These are phyloP conservation scores for Saccharum spontaneum DNA, from an alignment of 176 grass and related monocot genomes.

Conservation along the genomic window DNA sequence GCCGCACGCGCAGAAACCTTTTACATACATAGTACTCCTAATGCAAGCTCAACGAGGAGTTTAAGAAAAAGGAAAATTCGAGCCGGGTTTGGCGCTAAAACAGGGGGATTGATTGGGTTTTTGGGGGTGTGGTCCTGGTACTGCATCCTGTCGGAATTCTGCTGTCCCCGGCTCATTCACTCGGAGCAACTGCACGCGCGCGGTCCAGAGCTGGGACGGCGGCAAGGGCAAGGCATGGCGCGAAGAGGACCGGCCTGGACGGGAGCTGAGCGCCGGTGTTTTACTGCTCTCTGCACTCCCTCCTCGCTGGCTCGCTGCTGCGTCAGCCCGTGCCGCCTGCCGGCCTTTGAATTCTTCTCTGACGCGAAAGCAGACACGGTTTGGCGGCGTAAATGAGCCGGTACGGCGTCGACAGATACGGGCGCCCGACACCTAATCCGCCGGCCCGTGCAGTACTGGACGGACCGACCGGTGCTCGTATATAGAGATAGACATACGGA, in stretches of 20 bases:
- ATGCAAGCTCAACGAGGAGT: not conserved
- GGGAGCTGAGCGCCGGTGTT: too few species aligned
- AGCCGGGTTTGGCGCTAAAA: constrained; percentile 6
- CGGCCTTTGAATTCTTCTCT: not conserved
- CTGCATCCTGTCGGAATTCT: constrained; percentile 19
- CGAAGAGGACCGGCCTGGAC: too few species aligned
- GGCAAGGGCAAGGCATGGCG: too few species aligned
- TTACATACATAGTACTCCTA: too few species aligned
- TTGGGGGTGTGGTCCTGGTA: not conserved
- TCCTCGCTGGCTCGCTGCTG: not conserved
- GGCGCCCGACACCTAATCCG: constrained; percentile 18
- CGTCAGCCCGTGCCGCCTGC: not conserved
- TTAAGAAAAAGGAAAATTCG: not conserved
- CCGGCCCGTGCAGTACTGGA: not conserved
- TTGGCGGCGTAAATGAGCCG: constrained; percentile 19
- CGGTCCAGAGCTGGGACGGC: not conserved
- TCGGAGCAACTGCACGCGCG: not conserved
- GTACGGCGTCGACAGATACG: constrained; percentile 20
- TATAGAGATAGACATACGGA: not conserved
- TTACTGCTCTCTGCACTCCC: too few species aligned
- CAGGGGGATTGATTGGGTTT: not conserved
- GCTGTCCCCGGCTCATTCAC: not conserved
- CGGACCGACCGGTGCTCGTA: not conserved
- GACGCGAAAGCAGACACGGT: not conserved
- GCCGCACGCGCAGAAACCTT: too few species aligned